Percentiles rank a stretch among this genome's conserved stretches.
phyloP scores from a whole-genome alignment of 73 alveolate genomes.

The Blepharisma stoltei region DNA sequence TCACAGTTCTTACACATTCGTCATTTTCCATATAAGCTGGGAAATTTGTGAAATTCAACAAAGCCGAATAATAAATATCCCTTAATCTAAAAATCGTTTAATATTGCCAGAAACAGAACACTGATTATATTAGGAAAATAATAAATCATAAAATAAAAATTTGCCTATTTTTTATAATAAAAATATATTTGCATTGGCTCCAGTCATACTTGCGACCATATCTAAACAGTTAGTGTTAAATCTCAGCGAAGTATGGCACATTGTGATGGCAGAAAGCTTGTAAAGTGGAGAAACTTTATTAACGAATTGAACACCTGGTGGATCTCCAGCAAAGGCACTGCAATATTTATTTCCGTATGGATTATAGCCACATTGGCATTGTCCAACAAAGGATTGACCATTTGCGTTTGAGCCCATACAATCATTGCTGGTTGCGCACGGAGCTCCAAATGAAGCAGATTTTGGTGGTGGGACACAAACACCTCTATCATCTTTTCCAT shows the following conservation, averaged over 20 bases:
- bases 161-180: too few species aligned
- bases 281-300: neutral
- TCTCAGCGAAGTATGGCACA: conserved; percentile 15
- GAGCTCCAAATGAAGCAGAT: neutral
- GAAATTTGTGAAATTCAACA: conserved; percentile 4
- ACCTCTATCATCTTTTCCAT: neutral
- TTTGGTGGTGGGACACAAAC: neutral
- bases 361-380: conserved; percentile 9
- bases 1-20: neutral
- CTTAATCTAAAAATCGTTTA: too few species aligned
- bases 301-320: conserved; percentile 11
- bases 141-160: too few species aligned
- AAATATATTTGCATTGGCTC: conserved; percentile 8
- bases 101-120: too few species aligned
- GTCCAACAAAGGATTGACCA: neutral
- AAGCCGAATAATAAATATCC: neutral
- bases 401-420: conserved; percentile 1
- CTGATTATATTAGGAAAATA: too few species aligned
- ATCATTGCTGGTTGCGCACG: neutral
- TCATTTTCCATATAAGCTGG: conserved; percentile 23
- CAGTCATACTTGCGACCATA: neutral
- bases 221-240: neutral
- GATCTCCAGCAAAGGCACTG: conserved; percentile 1
- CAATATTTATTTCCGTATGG: neutral
- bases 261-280: neutral